A percentile compares a stretch with the other conserved stretches of the same genome.
phyloP scores from a whole-genome alignment of 768 basidiomycete species.

The Glaciozyma antarctica region DNA sequence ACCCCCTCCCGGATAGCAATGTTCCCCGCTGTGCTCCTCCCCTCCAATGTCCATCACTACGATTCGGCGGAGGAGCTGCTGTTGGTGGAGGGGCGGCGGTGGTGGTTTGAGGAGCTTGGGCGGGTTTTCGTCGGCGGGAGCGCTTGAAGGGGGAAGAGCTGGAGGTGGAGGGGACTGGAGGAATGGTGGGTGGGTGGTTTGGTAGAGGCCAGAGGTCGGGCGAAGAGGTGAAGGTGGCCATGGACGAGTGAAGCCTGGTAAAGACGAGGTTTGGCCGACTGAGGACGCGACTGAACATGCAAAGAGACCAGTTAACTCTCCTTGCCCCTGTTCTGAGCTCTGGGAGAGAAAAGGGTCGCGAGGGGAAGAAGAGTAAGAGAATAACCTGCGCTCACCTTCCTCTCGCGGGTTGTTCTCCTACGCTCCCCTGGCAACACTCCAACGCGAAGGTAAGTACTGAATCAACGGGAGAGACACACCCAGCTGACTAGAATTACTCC shows the following conservation, averaged over 20 bases:
- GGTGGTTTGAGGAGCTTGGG: too few species aligned
- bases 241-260: neutral
- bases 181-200: neutral
- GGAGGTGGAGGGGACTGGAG: neutral
- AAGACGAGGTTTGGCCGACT: too few species aligned
- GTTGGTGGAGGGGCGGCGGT: neutral
- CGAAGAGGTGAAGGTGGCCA: neutral
- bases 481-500: conserved; percentile 8
- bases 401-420: neutral
- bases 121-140: neutral
- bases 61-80: neutral
- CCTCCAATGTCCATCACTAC: neutral
- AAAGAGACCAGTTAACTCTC: too few species aligned
- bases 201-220: neutral
- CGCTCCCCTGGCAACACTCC: neutral
- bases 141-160: neutral
- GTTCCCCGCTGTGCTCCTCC: neutral
- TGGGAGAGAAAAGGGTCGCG: neutral
- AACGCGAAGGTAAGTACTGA: neutral
- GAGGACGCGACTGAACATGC: too few species aligned
- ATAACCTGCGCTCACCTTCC: neutral
- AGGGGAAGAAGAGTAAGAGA: neutral
- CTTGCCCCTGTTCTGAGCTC: too few species aligned
- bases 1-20: neutral
- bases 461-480: neutral